Evolutionary conservation across 306 rosid genomes (phyloP).

Genomic region (Ormosia semicastrata): DNA sequence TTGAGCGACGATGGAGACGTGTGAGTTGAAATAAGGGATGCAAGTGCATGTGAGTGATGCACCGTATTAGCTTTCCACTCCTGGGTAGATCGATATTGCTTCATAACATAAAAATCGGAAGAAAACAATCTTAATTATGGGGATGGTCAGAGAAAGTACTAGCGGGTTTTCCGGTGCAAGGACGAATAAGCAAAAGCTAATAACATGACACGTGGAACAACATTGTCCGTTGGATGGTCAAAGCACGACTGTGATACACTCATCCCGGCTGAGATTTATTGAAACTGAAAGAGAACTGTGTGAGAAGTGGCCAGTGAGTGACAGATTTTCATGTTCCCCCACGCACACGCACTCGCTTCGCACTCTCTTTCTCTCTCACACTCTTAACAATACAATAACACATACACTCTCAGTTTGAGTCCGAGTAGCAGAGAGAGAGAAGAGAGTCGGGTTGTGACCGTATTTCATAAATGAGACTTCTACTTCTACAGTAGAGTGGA

Average conservation of each 20-base stretch:
- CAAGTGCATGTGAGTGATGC: constrained; percentile 24
- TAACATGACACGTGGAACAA: constrained; percentile 45
- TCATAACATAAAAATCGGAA: constrained; percentile 20
- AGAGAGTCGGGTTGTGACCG: constrained; percentile 25
- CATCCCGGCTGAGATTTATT: constrained; percentile 5
- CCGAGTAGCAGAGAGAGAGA: constrained; percentile 28
- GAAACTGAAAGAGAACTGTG: constrained; percentile 42
- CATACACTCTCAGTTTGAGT: background rate
- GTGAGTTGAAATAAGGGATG: background rate
- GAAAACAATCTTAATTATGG: constrained; percentile 33
- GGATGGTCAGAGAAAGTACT: constrained; percentile 44
- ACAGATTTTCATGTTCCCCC: constrained; percentile 45
- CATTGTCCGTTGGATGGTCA: constrained; percentile 30
- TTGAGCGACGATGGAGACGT: background rate
- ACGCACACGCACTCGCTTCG: constrained; percentile 15
- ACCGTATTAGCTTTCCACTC: background rate
- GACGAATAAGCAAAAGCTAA: constrained; percentile 64
- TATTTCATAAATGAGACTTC: constrained; percentile 39
- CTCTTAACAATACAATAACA: too few species aligned
- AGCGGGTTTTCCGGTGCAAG: constrained; percentile 82
- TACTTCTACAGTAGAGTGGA: constrained; percentile 32
- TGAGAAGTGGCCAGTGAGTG: constrained; percentile 34
- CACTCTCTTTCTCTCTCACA: background rate
- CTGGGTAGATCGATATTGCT: constrained; percentile 7
- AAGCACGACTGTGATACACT: background rate